Percentiles rank a stretch among this genome's conserved stretches.
phyloP scores from a whole-genome alignment of 2,329 filamentous ascomycete species.

The Ceratocystis destructans region DNA sequence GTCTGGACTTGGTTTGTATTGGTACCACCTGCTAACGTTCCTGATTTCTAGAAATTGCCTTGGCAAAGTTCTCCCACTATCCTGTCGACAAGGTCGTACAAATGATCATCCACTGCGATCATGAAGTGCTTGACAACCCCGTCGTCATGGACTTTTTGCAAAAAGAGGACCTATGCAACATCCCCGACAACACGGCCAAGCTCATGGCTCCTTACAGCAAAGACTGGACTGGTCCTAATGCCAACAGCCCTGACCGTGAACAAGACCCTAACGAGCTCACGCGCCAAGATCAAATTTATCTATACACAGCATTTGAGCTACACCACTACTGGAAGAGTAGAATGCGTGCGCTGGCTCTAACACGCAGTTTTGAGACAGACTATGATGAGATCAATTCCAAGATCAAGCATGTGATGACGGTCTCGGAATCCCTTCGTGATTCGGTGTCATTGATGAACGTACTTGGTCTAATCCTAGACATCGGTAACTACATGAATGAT shows the following conservation, averaged over 20 bases:
- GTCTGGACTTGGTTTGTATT: neutral
- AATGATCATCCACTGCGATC: conserved; percentile 93
- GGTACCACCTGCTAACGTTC: conserved; percentile 26
- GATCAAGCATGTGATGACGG: conserved; percentile 69
- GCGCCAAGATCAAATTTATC: conserved; percentile 86
- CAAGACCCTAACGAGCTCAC: conserved; percentile 79
- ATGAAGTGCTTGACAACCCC: conserved; percentile 70
- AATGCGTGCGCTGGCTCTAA: conserved; percentile 80
- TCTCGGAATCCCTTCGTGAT: conserved; percentile 79
- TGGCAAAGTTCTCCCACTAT: conserved; percentile 81
- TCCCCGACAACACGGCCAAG: conserved; percentile 81
- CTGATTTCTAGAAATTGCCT: conserved; percentile 53
- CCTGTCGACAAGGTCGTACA: conserved; percentile 74
- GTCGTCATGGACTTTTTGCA: conserved; percentile 96
- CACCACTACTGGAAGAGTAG: conserved; percentile 98
- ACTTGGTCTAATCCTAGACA: conserved; percentile 86
- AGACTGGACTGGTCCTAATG: conserved; percentile 64
- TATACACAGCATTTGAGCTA: conserved; percentile 84
- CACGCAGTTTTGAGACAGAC: conserved; percentile 68
- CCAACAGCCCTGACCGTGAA: conserved; percentile 55
- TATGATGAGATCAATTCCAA: conserved; percentile 85
- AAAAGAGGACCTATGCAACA: conserved; percentile 81
- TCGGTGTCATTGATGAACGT: conserved; percentile 94
- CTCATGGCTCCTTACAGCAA: conserved; percentile 89
- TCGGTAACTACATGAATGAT: conserved; percentile 99